A percentile compares a stretch with the other conserved stretches of the same genome.
Evolutionary conservation across 78 protist species (phyloP).

Genomic region (Dictyostelium purpureum): DNA sequence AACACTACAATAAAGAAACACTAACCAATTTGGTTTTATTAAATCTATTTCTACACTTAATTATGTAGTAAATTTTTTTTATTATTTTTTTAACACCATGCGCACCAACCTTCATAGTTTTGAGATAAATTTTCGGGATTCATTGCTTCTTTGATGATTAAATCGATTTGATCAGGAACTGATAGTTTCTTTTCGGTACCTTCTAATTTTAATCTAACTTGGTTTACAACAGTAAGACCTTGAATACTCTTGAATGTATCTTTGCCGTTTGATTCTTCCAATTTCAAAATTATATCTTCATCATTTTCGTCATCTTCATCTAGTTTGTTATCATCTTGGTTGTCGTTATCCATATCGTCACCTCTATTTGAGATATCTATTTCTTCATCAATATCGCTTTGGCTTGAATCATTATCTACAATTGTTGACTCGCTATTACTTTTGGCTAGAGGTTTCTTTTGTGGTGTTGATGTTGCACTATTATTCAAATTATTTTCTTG

Average conservation of each 20-base stretch:
- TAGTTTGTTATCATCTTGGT: background rate
- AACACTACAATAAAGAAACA: too few species aligned
- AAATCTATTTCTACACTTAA: too few species aligned
- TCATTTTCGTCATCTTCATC: slow-evolving; percentile 19
- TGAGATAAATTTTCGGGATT: slow-evolving; percentile 48
- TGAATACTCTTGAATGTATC: slow-evolving; percentile 43
- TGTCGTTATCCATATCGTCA: background rate
- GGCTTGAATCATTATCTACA: slow-evolving; percentile 24
- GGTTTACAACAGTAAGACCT: slow-evolving; percentile 56
- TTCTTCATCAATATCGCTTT: background rate
- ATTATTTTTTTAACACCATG: background rate
- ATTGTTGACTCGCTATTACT: background rate
- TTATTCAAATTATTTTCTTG: background rate
- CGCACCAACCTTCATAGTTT: slow-evolving; percentile 63
- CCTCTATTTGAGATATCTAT: background rate
- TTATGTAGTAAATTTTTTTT: too few species aligned
- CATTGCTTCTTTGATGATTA: slow-evolving; percentile 43
- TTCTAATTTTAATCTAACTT: slow-evolving; percentile 59
- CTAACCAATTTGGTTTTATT: too few species aligned
- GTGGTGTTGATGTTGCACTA: background rate
- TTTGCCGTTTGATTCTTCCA: background rate
- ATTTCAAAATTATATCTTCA: background rate
- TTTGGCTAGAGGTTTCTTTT: background rate
- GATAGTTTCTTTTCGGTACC: slow-evolving; percentile 62
- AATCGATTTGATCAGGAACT: slow-evolving; percentile 36